A percentile compares a stretch with the other conserved stretches of the same genome.
Conservation (phyloP, 176 grass and related monocot species). For the Juncus effusus region DNA sequence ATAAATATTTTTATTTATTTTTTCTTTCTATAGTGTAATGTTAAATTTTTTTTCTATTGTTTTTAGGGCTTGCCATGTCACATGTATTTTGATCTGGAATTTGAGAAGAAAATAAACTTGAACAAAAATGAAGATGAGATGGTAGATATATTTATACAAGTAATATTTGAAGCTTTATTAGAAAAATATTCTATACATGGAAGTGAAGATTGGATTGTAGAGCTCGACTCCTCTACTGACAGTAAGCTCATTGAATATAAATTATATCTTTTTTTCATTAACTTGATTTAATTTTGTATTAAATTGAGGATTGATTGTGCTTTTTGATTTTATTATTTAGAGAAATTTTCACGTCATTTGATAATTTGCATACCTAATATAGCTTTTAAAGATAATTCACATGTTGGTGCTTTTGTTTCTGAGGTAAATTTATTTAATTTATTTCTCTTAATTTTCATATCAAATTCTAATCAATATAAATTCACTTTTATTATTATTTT, state of each 20-base stretch:
- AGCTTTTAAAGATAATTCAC: constrained; percentile 95
- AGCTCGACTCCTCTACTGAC: constrained; percentile 80
- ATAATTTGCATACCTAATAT: constrained; percentile 70
- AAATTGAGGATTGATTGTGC: background rate
- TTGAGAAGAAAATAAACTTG: constrained; percentile 61
- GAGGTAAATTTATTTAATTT: constrained; percentile 47
- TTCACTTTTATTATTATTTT: constrained; percentile 10
- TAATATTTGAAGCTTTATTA: constrained; percentile 41
- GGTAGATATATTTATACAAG: constrained; percentile 56
- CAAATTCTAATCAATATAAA: background rate
- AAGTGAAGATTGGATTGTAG: constrained; percentile 72
- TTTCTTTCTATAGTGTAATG: constrained; percentile 5
- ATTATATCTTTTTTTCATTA: constrained; percentile 3
- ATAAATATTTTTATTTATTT: background rate
- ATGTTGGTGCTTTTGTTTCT: constrained; percentile 83
- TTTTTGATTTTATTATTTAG: constrained; percentile 43
- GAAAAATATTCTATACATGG: constrained; percentile 91
- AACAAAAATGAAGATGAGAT: constrained; percentile 71
- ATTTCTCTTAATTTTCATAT: constrained; percentile 24
- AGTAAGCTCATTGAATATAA: constrained; percentile 27
- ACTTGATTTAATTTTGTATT: background rate
- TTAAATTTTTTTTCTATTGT: constrained; percentile 19
- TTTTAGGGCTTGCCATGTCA: constrained; percentile 72
- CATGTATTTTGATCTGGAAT: constrained; percentile 96
- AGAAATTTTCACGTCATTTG: constrained; percentile 93